These are phyloP conservation scores for Patellifolia procumbens DNA, from an alignment of 179 eudicot genomes.

Conservation along the genomic window DNA sequence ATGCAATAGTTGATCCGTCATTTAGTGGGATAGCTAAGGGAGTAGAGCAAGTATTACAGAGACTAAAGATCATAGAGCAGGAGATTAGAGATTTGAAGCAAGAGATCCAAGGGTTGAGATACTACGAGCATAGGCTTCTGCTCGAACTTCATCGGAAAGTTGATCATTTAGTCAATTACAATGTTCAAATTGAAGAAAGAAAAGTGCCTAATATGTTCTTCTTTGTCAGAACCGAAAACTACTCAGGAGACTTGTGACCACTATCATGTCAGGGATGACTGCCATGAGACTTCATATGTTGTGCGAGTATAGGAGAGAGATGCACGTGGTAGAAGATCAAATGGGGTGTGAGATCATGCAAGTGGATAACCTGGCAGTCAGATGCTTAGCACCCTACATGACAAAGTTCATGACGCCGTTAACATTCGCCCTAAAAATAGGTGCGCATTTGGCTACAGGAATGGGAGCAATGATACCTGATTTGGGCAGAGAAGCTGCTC, in stretches of 20 bases:
- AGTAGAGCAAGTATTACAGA: conserved; percentile 79
- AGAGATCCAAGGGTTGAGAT: conserved; percentile 96
- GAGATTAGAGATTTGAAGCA: conserved; percentile 90
- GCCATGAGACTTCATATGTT: conserved; percentile 88
- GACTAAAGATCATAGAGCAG: conserved; percentile 83
- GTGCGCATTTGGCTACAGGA: conserved; percentile 89
- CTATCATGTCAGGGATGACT: conserved; percentile 77
- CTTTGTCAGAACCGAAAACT: conserved; percentile 78
- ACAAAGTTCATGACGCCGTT: conserved; percentile 78
- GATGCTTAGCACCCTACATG: conserved; percentile 82
- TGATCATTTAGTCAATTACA: conserved; percentile 76
- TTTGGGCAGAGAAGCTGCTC: conserved; percentile 75
- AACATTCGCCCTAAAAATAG: conserved; percentile 89
- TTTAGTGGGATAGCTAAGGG: conserved; percentile 93
- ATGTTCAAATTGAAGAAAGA: conserved; percentile 80
- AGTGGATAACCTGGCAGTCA: conserved; percentile 71
- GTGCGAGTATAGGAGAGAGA: conserved; percentile 78
- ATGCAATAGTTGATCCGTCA: conserved; percentile 57
- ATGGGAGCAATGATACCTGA: conserved; percentile 95
- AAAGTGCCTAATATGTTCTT: conserved; percentile 92
- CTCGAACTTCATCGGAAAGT: conserved; percentile 81
- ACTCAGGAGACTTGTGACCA: conserved; percentile 78
- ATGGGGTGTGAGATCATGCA: conserved; percentile 89
- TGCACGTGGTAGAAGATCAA: conserved; percentile 95
- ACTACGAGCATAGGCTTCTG: conserved; percentile 84